Base-by-base conservation (phyloP, 768 basidiomycete genomes). In the Pulveroboletus frians region DNA sequence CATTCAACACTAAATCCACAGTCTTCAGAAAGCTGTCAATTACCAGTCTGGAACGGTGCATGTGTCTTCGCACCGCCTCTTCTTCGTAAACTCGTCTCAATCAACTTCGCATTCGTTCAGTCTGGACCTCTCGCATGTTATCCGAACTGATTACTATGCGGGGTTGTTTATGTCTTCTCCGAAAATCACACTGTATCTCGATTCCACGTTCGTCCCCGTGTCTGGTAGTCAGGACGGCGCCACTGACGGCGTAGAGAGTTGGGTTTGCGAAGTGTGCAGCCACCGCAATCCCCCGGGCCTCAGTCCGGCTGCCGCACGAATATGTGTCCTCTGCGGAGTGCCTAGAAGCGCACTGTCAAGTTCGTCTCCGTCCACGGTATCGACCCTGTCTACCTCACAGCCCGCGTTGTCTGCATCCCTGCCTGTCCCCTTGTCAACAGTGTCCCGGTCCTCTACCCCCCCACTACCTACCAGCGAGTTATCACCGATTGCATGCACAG, bases 181-280 rank as follows among this genome's bases (percentile, higher is more conserved):
- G 2, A 99, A 99, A 68, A 76, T 95, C 49, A 94, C 95, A 1
- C 70, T 94, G 4, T 73, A 83, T 60, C 74, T 92, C 27, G 70
- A 77, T 56, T 48, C 66, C 44, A 41, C 50, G n/a, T 56, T 53
- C 43, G 43, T 56, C 53, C 51, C 52, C 57, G 50, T 50, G 59
- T 57, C 56, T 49, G 63, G 49, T 52, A 46, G 30, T 55, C 66
- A 54, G 64, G 68, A 60, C 55, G 58, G 64, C 27, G 38, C 56
- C 52, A 64, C 65, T 59, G 60, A 66, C n/a, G 62, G 55, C 2
- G 75, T 72, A 44, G 77, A 76, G 50, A 81, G 72, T 51, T 94
- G 92, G 92, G 77, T 84, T 63, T 97, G 94, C 59, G 79, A 81
- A 34, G 85, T 97, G n/a, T 98, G 94, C 66, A 88, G 79, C 27